Evolutionary conservation across 208 protist genomes (phyloP).

Genomic region (Leishmania guyanensis): DNA sequence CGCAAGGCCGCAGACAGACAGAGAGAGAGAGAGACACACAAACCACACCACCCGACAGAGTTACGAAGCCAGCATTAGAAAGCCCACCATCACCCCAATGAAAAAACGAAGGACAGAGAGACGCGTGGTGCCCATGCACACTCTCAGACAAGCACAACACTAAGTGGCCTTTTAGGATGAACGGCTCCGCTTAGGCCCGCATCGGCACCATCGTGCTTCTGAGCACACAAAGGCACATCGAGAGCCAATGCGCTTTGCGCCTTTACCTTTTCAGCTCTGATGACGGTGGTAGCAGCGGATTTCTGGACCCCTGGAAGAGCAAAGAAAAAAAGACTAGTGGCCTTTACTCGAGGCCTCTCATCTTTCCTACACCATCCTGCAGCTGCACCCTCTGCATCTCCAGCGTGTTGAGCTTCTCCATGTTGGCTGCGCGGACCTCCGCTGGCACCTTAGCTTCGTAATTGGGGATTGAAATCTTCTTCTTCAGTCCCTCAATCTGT

Average conservation of each 20-base stretch:
- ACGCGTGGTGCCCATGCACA: background rate
- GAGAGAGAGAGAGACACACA: background rate
- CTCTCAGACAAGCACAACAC: background rate
- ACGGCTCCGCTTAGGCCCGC: background rate
- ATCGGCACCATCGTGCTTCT: background rate
- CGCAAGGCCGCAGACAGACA: background rate
- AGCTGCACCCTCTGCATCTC: conserved; percentile 69
- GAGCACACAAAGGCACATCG: background rate
- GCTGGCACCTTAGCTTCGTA: conserved; percentile 92
- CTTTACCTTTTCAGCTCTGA: background rate
- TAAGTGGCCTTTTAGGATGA: background rate
- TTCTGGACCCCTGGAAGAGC: background rate
- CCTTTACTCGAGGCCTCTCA: conserved; percentile 48
- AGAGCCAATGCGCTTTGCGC: background rate
- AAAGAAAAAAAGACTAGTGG: background rate
- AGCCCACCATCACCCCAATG: background rate
- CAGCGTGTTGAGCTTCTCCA: conserved; percentile 78
- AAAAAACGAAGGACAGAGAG: background rate
- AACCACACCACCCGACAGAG: background rate
- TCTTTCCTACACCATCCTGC: conserved; percentile 73
- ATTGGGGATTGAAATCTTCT: conserved; percentile 89
- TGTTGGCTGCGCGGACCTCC: conserved; percentile 81
- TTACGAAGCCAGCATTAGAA: background rate
- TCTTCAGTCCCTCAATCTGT: conserved; percentile 79
- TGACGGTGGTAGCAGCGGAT: background rate